Evolutionary conservation across 2,329 filamentous ascomycete genomes (phyloP).

Genomic region (Ophiostoma australiae): DNA sequence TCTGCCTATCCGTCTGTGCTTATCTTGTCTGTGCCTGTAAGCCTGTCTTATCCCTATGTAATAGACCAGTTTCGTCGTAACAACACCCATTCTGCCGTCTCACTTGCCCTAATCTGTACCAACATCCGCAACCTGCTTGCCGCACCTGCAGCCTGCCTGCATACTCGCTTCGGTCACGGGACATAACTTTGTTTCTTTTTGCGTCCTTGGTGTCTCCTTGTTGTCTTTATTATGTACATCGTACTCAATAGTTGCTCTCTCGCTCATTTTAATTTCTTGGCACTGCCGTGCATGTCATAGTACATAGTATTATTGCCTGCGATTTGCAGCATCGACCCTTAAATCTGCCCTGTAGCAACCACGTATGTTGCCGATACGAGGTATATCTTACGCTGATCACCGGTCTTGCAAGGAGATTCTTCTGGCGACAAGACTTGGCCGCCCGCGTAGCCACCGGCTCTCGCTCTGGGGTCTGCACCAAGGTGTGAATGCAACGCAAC

Average conservation of each 20-base stretch:
- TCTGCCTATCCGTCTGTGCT: background rate
- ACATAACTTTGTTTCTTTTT: conserved; percentile 1
- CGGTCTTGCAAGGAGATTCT: background rate
- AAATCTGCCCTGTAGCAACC: background rate
- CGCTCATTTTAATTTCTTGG: conserved; percentile 1
- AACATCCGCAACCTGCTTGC: background rate
- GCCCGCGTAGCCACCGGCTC: conserved; percentile 1
- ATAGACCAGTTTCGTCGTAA: background rate
- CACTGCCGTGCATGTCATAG: background rate
- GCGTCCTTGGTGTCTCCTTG: background rate
- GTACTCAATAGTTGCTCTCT: background rate
- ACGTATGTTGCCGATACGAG: background rate
- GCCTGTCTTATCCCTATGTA: background rate
- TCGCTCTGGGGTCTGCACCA: background rate
- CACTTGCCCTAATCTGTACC: background rate
- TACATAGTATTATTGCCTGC: too few relatives aligned
- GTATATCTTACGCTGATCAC: background rate
- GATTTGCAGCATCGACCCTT: too few relatives aligned
- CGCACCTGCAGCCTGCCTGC: conserved; percentile 3
- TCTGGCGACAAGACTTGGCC: background rate
- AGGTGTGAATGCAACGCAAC: background rate
- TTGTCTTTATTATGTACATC: background rate
- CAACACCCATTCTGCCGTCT: background rate
- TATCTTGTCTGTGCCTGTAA: background rate
- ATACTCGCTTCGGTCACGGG: conserved; percentile 3